Conservation (phyloP, 768 basidiomycete species). For the Tulasnella sp. region DNA sequence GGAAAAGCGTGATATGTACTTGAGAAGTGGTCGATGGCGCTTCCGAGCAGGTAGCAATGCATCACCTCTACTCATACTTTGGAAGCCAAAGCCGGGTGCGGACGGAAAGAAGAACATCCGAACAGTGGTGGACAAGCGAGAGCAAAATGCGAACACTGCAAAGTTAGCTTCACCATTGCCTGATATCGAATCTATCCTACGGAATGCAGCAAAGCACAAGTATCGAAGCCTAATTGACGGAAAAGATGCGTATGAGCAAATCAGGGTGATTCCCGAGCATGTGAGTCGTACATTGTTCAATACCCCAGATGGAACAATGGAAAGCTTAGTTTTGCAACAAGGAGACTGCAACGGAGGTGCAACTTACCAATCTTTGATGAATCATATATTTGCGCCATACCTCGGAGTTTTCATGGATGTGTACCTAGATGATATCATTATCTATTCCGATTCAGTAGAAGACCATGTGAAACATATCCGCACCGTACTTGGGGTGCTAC, state of each 20-base stretch:
- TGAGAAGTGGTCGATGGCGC: constrained; percentile 7
- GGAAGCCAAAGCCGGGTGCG: constrained; percentile 2
- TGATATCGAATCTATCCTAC: constrained; percentile 9
- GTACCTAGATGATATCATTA: constrained; percentile 36
- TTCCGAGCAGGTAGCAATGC: background rate
- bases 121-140: constrained; percentile 11
- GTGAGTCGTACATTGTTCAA: constrained; percentile 3
- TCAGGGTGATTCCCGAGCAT: constrained; percentile 2
- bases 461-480: constrained; percentile 27
- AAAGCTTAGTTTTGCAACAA: constrained; percentile 15
- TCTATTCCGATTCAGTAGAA: constrained; percentile 30
- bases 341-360: constrained; percentile 25
- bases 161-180: constrained; percentile 12
- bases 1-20: constrained; percentile 4
- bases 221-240: constrained; percentile 9
- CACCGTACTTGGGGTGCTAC: constrained; percentile 24
- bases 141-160: constrained; percentile 9
- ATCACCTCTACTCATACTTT: background rate
- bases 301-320: constrained; percentile 9
- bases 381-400: constrained; percentile 23
- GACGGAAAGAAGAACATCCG: constrained; percentile 6
- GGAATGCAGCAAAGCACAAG: constrained; percentile 7
- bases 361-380: constrained; percentile 28
- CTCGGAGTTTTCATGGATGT: constrained; percentile 34
- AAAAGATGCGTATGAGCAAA: constrained; percentile 12